Evolutionary conservation across 2,329 filamentous ascomycete species (phyloP).

Genomic region (Aspergillus intermedius): DNA sequence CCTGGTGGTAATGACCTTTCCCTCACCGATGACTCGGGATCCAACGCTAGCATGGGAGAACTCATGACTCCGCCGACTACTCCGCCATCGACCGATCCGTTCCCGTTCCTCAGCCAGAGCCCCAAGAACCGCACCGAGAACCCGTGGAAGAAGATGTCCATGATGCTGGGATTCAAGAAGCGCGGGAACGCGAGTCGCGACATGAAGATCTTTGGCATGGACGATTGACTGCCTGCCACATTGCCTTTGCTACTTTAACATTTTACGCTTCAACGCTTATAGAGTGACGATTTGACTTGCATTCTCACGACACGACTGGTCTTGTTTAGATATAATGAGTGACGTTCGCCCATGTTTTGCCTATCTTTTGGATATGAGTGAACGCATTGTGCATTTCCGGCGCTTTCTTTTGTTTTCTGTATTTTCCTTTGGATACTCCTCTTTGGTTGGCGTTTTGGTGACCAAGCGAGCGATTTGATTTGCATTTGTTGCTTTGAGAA

Average conservation of each 20-base stretch:
- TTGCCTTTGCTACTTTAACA: neutral
- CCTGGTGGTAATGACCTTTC: constrained; percentile 33
- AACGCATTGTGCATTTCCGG: constrained; percentile 13
- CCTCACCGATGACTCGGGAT: constrained; percentile 43
- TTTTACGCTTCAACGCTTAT: constrained; percentile 3
- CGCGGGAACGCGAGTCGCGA: constrained; percentile 19
- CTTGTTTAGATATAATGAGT: neutral
- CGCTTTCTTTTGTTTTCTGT: constrained; percentile 6
- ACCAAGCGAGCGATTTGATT: constrained; percentile 12
- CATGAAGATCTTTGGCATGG: constrained; percentile 18
- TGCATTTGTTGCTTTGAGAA: neutral
- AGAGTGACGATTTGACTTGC: constrained; percentile 12
- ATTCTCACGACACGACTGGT: constrained; percentile 11
- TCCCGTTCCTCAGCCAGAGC: constrained; percentile 25
- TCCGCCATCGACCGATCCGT: constrained; percentile 41
- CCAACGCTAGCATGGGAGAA: constrained; percentile 35
- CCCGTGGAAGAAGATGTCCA: constrained; percentile 49
- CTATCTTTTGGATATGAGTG: constrained; percentile 13
- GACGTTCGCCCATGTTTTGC: constrained; percentile 2
- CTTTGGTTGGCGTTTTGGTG: constrained; percentile 7
- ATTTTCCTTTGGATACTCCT: constrained; percentile 4
- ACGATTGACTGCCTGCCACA: constrained; percentile 12
- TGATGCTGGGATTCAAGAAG: constrained; percentile 43
- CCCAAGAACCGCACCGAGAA: constrained; percentile 41
- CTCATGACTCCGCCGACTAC: constrained; percentile 48